Percentiles rank a stretch among this genome's conserved stretches.
These are phyloP conservation scores for Geosmithia flava DNA, from an alignment of 2,329 filamentous ascomycete species.

Conservation along the genomic window DNA sequence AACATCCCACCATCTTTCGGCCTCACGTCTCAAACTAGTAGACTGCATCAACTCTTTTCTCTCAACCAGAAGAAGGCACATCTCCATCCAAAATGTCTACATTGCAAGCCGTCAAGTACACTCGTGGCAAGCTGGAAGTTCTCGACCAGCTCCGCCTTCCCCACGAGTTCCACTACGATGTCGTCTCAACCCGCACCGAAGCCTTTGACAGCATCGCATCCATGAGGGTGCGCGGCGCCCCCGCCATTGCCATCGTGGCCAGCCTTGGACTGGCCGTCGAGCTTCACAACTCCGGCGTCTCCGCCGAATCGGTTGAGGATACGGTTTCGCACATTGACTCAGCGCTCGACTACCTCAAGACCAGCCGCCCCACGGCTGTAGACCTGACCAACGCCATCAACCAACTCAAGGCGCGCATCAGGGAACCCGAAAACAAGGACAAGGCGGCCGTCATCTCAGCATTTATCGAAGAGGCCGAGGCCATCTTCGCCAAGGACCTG, in stretches of 20 bases:
- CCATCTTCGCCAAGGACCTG: constrained; percentile 78
- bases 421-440: constrained; percentile 26
- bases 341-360: constrained; percentile 76
- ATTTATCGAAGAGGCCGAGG: constrained; percentile 72
- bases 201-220: constrained; percentile 74
- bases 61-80: background rate
- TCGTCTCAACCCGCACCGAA: constrained; percentile 56
- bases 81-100: constrained; percentile 28
- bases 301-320: constrained; percentile 34
- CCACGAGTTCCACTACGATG: constrained; percentile 68
- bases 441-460: constrained; percentile 46
- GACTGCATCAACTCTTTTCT: background rate
- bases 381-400: constrained; percentile 84
- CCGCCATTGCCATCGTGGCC: constrained; percentile 96
- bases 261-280: constrained; percentile 81
- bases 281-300: constrained; percentile 40
- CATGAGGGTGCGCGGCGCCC: constrained; percentile 70
- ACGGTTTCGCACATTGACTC: constrained; percentile 60
- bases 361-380: constrained; percentile 85
- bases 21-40: background rate
- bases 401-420: constrained; percentile 58
- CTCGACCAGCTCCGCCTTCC: constrained; percentile 76
- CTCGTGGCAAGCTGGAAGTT: constrained; percentile 59
- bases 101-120: constrained; percentile 69
- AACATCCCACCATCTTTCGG: background rate